Conservation (phyloP, 2,329 filamentous ascomycete genomes). For the Nectriaceae sp. region DNA sequence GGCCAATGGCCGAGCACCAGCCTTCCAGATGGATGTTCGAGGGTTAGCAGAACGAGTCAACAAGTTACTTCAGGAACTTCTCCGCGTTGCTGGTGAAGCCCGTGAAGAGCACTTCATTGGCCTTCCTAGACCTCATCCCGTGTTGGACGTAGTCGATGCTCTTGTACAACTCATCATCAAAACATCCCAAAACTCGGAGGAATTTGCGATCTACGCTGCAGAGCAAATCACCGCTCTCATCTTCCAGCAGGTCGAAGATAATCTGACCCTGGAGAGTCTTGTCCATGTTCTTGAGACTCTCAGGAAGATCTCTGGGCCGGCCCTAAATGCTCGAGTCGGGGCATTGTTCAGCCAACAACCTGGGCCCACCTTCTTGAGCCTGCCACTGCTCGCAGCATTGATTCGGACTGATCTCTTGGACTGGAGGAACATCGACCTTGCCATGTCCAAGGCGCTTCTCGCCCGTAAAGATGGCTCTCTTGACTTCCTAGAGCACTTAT, state of each 20-base stretch:
- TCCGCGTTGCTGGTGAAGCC: slow-evolving; percentile 53
- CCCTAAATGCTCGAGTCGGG: slow-evolving; percentile 56
- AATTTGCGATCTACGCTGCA: slow-evolving; percentile 59
- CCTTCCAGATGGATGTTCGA: slow-evolving; percentile 53
- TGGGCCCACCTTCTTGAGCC: slow-evolving; percentile 55
- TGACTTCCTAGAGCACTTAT: slow-evolving; percentile 76
- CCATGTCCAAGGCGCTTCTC: slow-evolving; percentile 72
- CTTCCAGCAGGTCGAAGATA: slow-evolving; percentile 56
- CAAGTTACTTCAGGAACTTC: slow-evolving; percentile 60
- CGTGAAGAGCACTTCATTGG: slow-evolving; percentile 62
- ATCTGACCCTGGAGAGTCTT: slow-evolving; percentile 60
- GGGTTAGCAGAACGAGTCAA: slow-evolving; percentile 56
- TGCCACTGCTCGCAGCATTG: slow-evolving; percentile 59
- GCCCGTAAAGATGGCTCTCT: slow-evolving; percentile 72
- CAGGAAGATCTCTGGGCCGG: slow-evolving; percentile 58
- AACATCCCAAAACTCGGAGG: slow-evolving; percentile 61
- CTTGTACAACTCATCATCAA: slow-evolving; percentile 65
- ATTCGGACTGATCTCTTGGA: slow-evolving; percentile 63
- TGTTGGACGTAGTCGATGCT: slow-evolving; percentile 64
- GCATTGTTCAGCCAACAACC: slow-evolving; percentile 59
- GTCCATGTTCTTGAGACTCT: slow-evolving; percentile 64
- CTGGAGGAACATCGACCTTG: slow-evolving; percentile 67
- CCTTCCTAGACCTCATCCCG: slow-evolving; percentile 58
- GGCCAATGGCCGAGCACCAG: slow-evolving; percentile 53
- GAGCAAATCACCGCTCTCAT: slow-evolving; percentile 61